Conservation (phyloP, 306 rosid genomes). For the Ormosia emarginata region DNA sequence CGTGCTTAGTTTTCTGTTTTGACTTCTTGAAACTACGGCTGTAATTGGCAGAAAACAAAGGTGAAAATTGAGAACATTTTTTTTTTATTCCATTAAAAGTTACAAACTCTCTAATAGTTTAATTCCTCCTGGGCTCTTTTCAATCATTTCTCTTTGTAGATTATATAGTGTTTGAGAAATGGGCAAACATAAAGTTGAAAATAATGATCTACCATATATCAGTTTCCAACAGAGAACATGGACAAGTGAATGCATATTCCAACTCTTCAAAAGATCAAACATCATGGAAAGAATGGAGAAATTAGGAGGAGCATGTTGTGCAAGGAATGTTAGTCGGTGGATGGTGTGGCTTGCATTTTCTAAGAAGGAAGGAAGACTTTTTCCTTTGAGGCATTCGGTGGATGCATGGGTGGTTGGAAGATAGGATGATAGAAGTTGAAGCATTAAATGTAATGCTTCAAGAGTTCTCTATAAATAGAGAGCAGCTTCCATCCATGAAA, state of each 20-base stretch:
- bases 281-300: neutral
- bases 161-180: neutral
- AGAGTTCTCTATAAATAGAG: too few relatives aligned
- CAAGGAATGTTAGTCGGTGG: too few relatives aligned
- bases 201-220: neutral
- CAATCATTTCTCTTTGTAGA: neutral
- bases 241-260: neutral
- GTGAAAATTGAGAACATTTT: neutral
- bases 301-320: too few relatives aligned
- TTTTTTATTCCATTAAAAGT: neutral
- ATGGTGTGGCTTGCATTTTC: too few relatives aligned
- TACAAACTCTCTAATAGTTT: neutral
- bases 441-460: too few relatives aligned
- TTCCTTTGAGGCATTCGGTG: too few relatives aligned
- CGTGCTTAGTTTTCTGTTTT: neutral
- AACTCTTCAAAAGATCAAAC: neutral
- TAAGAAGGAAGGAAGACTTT: too few relatives aligned
- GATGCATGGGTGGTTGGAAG: too few relatives aligned
- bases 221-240: neutral
- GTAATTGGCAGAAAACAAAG: too few relatives aligned
- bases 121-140: neutral
- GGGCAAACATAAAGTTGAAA: neutral
- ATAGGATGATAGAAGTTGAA: too few relatives aligned
- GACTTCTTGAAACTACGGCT: neutral
- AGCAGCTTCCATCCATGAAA: too few relatives aligned